These are phyloP conservation scores for Diaporthe vexans DNA, from an alignment of 2,329 filamentous ascomycete genomes.

Conservation along the genomic window DNA sequence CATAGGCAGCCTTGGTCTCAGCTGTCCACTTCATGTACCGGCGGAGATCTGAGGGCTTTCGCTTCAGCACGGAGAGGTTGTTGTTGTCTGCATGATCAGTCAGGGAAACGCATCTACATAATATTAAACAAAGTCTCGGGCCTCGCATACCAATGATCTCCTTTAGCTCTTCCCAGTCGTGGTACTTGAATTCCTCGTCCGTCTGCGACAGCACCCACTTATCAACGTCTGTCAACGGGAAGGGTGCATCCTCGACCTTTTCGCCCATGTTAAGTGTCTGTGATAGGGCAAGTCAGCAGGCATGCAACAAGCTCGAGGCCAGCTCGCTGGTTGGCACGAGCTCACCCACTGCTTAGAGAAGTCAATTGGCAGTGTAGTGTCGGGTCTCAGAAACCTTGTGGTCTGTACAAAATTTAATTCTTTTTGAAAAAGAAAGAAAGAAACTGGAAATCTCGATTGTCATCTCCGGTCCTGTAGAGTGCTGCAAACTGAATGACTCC, in stretches of 20 bases:
- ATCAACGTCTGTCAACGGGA: slow-evolving; percentile 72
- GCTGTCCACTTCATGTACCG: slow-evolving; percentile 84
- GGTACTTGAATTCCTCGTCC: slow-evolving; percentile 78
- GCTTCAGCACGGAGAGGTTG: slow-evolving; percentile 80
- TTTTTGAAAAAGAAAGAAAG: not conserved
- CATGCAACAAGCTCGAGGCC: not conserved
- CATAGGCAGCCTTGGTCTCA: slow-evolving; percentile 78
- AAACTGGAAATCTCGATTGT: no score
- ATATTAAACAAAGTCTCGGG: not conserved
- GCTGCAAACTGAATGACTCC: not conserved
- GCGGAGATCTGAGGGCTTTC: slow-evolving; percentile 84
- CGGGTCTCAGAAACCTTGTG: not conserved
- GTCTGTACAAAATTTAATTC: not conserved
- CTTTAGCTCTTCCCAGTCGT: slow-evolving; percentile 81
- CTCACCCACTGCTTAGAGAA: not conserved
- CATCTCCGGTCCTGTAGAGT: not conserved
- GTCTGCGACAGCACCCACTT: slow-evolving; percentile 71
- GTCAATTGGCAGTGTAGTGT: not conserved
- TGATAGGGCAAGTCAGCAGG: slow-evolving; percentile 1
- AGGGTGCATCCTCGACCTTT: slow-evolving; percentile 61
- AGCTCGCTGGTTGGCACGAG: not conserved
- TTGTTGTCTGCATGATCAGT: slow-evolving; percentile 59
- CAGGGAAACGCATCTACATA: not conserved
- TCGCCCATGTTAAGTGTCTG: slow-evolving; percentile 56
- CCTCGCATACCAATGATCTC: slow-evolving; percentile 72